phyloP scores from a whole-genome alignment of 1,284 basidiomycete genomes.

The Trichosporon ovoides region DNA sequence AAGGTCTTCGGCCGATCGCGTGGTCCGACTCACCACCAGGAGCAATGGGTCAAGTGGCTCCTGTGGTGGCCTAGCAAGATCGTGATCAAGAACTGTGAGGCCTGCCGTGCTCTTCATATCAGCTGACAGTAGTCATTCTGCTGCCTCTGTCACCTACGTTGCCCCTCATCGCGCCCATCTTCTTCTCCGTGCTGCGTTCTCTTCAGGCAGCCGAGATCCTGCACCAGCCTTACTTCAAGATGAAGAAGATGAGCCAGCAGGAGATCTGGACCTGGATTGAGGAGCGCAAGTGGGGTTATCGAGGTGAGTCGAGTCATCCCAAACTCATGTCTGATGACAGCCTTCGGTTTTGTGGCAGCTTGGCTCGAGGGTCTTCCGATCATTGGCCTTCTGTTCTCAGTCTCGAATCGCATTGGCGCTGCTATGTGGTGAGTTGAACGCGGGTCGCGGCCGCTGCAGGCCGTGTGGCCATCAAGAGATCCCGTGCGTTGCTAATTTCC shows the following conservation, averaged over 20 bases:
- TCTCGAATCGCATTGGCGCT: slow-evolving; percentile 79
- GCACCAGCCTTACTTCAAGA: slow-evolving; percentile 70
- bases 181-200: slow-evolving; percentile 63
- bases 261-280: slow-evolving; percentile 71
- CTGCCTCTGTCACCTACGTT: slow-evolving; percentile 61
- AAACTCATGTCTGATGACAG: slow-evolving; percentile 45
- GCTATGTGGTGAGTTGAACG: slow-evolving; percentile 65
- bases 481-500: slow-evolving; percentile 6
- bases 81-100: slow-evolving; percentile 54
- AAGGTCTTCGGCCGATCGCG: slow-evolving; percentile 11
- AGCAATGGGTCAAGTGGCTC: slow-evolving; percentile 47
- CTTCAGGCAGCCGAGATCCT: slow-evolving; percentile 64
- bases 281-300: slow-evolving; percentile 80
- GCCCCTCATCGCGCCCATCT: slow-evolving; percentile 63
- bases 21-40: slow-evolving; percentile 20
- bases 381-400: slow-evolving; percentile 67
- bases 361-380: slow-evolving; percentile 72
- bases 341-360: slow-evolving; percentile 73
- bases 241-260: slow-evolving; percentile 68
- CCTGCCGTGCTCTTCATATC: not conserved
- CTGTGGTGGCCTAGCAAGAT: slow-evolving; percentile 55
- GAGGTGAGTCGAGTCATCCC: slow-evolving; percentile 53
- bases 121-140: slow-evolving; percentile 56
- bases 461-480: too few relatives aligned
- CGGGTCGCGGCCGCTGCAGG: not conserved